These are phyloP conservation scores for Penicillium sp. DNA, from an alignment of 2,329 filamentous ascomycete genomes.

Conservation along the genomic window DNA sequence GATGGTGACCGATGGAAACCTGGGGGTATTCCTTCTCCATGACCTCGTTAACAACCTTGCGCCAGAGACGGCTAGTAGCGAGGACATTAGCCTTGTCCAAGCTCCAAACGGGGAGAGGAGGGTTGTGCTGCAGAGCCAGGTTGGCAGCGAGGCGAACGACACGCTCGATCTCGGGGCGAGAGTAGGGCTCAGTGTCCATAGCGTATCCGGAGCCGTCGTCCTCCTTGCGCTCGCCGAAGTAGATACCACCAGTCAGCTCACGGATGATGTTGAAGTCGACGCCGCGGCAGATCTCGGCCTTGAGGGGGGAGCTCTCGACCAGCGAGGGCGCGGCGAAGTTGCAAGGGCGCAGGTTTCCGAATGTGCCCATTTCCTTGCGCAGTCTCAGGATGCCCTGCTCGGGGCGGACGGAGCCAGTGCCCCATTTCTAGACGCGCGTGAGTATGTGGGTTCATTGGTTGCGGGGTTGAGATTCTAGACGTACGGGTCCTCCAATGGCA, in stretches of 20 bases:
- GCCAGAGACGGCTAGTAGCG: constrained; percentile 85
- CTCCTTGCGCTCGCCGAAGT: constrained; percentile 90
- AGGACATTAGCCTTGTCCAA: constrained; percentile 97
- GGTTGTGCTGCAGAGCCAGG: constrained; percentile 75
- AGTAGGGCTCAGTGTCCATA: constrained; percentile 85
- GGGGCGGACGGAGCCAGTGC: constrained; percentile 81
- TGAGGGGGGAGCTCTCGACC: constrained; percentile 82
- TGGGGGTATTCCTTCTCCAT: constrained; percentile 89
- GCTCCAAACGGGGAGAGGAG: constrained; percentile 77
- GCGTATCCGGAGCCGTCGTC: constrained; percentile 71
- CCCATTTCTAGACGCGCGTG: constrained; percentile 70
- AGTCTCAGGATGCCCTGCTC: constrained; percentile 90
- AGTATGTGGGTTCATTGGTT: constrained; percentile 4
- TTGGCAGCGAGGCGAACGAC: constrained; percentile 79
- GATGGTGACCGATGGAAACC: constrained; percentile 79
- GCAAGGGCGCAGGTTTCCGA: constrained; percentile 93
- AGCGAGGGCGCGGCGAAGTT: constrained; percentile 89
- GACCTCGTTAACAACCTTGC: constrained; percentile 80
- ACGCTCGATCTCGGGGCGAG: constrained; percentile 80
- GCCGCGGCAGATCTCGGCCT: constrained; percentile 79
- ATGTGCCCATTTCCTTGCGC: constrained; percentile 90
- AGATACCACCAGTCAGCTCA: constrained; percentile 89
- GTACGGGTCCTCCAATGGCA: constrained; percentile 86
- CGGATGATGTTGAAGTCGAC: constrained; percentile 92
- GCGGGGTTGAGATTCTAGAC: constrained; percentile 20